Evolutionary conservation across 1,139 yeast species (phyloP).

Genomic region (Candida tunisiensis): DNA sequence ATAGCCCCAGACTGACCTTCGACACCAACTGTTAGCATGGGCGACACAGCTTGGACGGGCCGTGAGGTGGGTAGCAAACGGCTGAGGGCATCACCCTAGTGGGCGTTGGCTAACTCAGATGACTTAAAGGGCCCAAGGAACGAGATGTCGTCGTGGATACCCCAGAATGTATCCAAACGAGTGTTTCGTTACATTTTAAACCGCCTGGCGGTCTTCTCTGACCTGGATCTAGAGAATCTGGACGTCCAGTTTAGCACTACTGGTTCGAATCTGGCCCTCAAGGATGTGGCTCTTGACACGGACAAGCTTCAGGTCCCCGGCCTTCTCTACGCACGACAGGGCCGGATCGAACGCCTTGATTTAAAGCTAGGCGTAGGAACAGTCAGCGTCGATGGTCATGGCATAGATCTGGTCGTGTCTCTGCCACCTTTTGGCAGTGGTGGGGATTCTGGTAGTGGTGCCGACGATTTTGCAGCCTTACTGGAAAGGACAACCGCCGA

Average conservation of each 20-base stretch:
- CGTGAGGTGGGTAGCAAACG: too few relatives aligned
- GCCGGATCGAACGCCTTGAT: conserved; percentile 38
- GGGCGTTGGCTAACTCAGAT: too few relatives aligned
- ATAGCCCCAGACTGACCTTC: too few relatives aligned
- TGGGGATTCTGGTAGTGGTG: conserved; percentile 6
- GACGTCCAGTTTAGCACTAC: conserved; percentile 54
- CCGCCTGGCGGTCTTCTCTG: conserved; percentile 70
- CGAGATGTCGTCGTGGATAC: neutral
- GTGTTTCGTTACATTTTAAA: conserved; percentile 63
- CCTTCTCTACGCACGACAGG: conserved; percentile 42
- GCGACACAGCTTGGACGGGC: too few relatives aligned
- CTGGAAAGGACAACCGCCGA: conserved; percentile 43
- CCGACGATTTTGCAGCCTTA: conserved; percentile 30
- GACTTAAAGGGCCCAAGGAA: too few relatives aligned
- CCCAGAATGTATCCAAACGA: conserved; percentile 40
- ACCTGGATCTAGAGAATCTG: conserved; percentile 61
- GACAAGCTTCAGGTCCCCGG: conserved; percentile 57
- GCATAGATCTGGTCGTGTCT: conserved; percentile 40
- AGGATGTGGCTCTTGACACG: conserved; percentile 54
- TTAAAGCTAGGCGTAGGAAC: conserved; percentile 43
- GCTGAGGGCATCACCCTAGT: too few relatives aligned
- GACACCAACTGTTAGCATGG: too few relatives aligned
- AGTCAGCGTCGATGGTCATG: conserved; percentile 40
- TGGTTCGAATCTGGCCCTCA: conserved; percentile 35
- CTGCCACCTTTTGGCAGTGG: conserved; percentile 14